Evolutionary conservation across 2,329 filamentous ascomycete species (phyloP).

Genomic region (Neoarthrinium moseri): DNA sequence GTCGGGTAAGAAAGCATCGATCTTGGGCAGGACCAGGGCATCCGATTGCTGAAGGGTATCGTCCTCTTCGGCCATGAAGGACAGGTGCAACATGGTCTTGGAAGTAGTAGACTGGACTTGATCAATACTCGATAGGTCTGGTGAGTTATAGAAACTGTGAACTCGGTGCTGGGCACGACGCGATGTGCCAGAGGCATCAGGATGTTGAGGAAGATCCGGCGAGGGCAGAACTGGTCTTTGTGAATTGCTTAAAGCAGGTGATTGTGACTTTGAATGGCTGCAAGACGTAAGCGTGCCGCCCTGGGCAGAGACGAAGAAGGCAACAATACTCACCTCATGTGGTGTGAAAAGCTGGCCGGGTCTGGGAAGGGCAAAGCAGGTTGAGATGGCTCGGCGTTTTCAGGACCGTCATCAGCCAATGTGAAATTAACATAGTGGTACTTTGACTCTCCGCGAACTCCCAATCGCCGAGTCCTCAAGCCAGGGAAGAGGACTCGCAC

Average conservation of each 20-base stretch:
- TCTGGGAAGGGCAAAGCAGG: constrained; percentile 51
- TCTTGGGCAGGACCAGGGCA: constrained; percentile 77
- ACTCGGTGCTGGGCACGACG: constrained; percentile 28
- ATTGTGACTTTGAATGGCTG: constrained; percentile 33
- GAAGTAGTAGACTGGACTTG: constrained; percentile 55
- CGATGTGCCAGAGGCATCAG: constrained; percentile 22
- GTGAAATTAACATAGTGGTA: constrained; percentile 86
- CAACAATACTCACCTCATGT: constrained; percentile 49
- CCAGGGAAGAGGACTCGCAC: constrained; percentile 95
- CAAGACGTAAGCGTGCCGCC: constrained; percentile 23
- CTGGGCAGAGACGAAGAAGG: too few species aligned
- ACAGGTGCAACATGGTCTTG: constrained; percentile 59
- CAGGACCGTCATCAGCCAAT: constrained; percentile 55
- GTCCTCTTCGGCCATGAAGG: constrained; percentile 59
- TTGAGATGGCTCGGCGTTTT: constrained; percentile 43
- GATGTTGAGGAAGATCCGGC: constrained; percentile 33
- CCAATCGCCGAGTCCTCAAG: constrained; percentile 86
- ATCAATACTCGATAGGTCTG: constrained; percentile 54
- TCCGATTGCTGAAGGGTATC: constrained; percentile 63
- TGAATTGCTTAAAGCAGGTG: constrained; percentile 18
- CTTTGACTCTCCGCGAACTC: constrained; percentile 94
- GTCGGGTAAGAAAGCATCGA: constrained; percentile 74
- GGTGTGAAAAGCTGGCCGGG: constrained; percentile 43
- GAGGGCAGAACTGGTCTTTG: constrained; percentile 31
- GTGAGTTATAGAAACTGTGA: constrained; percentile 60